Percentiles rank a stretch among this genome's conserved stretches.
These are phyloP conservation scores for Pseudoscleropodium purum DNA, from an alignment of 225 moss, liverwort and hornwort species.

Conservation along the genomic window DNA sequence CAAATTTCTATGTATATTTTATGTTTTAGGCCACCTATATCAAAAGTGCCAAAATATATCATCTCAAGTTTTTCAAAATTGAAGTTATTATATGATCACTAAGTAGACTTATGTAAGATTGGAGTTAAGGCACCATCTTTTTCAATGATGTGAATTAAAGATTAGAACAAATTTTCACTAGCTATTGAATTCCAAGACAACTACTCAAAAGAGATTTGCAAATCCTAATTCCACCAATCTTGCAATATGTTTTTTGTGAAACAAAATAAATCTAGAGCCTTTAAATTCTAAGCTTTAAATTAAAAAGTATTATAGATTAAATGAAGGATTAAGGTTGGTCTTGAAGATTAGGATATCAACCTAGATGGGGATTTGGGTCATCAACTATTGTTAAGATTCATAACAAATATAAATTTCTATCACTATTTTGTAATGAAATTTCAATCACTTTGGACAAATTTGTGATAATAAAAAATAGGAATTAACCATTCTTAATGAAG, in stretches of 20 bases:
- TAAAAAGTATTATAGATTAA: neutral
- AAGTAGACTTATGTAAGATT: neutral
- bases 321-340: neutral
- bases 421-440: neutral
- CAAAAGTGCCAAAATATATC: too few species aligned
- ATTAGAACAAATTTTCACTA: too few species aligned
- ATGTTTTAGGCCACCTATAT: fast-evolving
- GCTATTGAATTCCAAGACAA: neutral
- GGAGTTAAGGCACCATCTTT: neutral
- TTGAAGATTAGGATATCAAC: neutral
- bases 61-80: neutral
- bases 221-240: fast-evolving
- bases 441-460: neutral
- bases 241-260: neutral
- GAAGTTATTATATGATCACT: neutral
- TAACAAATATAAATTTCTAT: neutral
- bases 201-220: neutral
- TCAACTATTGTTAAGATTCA: neutral
- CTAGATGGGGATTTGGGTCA: neutral
- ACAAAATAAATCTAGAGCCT: neutral
- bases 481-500: fast-evolving
- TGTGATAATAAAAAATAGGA: neutral
- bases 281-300: neutral
- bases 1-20: neutral
- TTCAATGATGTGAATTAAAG: neutral